A percentile compares a stretch with the other conserved stretches of the same genome.
Evolutionary conservation across 2,329 filamentous ascomycete genomes (phyloP).

Genomic region (Escovopsis sp.): DNA sequence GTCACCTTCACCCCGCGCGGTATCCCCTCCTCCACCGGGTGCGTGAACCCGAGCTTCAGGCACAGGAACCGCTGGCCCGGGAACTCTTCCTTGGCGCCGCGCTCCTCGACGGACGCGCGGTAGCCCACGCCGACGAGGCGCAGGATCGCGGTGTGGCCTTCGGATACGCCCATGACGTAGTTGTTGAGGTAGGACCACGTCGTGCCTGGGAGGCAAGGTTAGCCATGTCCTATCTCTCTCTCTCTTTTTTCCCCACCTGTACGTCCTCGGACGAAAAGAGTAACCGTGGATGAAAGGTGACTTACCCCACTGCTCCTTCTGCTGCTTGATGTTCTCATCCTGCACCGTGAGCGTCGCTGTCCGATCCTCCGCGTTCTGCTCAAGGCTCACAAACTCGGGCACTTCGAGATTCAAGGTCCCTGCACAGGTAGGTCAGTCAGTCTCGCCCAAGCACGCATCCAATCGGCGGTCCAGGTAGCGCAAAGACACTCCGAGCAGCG

Average conservation of each 20-base stretch:
- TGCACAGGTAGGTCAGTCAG: slow-evolving; percentile 17
- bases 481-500: not conserved
- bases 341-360: slow-evolving; percentile 56
- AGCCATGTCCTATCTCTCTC: not conserved
- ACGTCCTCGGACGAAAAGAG: not conserved
- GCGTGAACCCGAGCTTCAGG: slow-evolving; percentile 90
- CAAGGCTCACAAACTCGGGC: slow-evolving; percentile 62
- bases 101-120: slow-evolving; percentile 70
- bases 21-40: slow-evolving; percentile 80
- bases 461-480: slow-evolving; percentile 1
- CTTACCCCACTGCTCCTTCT: slow-evolving; percentile 92
- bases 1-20: slow-evolving; percentile 72
- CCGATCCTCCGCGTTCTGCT: slow-evolving; percentile 46
- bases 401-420: slow-evolving; percentile 63
- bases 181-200: slow-evolving; percentile 81
- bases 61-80: slow-evolving; percentile 78
- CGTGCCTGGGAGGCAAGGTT: slow-evolving; percentile 47
- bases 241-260: not conserved
- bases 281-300: slow-evolving; percentile 6
- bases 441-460: slow-evolving; percentile 1
- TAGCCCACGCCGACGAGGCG: slow-evolving; percentile 92
- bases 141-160: slow-evolving; percentile 88
- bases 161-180: slow-evolving; percentile 83
- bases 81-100: slow-evolving; percentile 58
- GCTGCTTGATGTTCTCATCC: slow-evolving; percentile 52